phyloP scores from a whole-genome alignment of 2,329 filamentous ascomycete species.

The Scleromitrula shiraiana region DNA sequence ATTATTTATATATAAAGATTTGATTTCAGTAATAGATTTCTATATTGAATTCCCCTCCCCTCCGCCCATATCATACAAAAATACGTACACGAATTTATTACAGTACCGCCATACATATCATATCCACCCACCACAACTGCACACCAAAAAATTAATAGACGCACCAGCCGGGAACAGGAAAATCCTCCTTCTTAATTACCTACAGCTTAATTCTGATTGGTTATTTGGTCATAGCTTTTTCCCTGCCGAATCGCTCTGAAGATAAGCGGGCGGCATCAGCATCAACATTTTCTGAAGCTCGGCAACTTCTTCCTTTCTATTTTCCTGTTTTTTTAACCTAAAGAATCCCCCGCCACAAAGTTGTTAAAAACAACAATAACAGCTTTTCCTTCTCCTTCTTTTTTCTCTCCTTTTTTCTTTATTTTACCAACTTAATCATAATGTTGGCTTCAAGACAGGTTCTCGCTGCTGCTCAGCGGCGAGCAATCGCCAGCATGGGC shows the following conservation, averaged over 20 bases:
- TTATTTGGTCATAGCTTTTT: neutral
- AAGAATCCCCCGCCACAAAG: conserved; percentile 2
- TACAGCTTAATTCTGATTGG: neutral
- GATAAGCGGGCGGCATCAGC: neutral
- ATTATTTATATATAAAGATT: no score
- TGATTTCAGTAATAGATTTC: no score
- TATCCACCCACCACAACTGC: no score
- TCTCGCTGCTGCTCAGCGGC: conserved; percentile 57
- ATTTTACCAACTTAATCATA: conserved; percentile 30
- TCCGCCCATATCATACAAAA: no score
- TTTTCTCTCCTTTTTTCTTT: conserved; percentile 12
- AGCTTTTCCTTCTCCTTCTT: conserved; percentile 16
- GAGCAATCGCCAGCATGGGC: conserved; percentile 51
- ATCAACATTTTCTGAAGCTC: neutral
- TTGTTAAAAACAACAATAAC: neutral
- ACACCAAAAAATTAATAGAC: no score
- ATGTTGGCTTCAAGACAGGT: conserved; percentile 68
- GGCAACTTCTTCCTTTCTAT: neutral
- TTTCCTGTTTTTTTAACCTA: conserved; percentile 6
- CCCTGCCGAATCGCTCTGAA: neutral
- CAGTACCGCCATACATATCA: no score
- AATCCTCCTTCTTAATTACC: neutral
- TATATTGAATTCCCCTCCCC: no score
- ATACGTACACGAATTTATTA: no score
- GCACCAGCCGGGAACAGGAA: no score